Percentiles rank a stretch among this genome's conserved stretches.
Conservation (phyloP, 768 basidiomycete genomes). For the Leccinum longicurvipes region DNA sequence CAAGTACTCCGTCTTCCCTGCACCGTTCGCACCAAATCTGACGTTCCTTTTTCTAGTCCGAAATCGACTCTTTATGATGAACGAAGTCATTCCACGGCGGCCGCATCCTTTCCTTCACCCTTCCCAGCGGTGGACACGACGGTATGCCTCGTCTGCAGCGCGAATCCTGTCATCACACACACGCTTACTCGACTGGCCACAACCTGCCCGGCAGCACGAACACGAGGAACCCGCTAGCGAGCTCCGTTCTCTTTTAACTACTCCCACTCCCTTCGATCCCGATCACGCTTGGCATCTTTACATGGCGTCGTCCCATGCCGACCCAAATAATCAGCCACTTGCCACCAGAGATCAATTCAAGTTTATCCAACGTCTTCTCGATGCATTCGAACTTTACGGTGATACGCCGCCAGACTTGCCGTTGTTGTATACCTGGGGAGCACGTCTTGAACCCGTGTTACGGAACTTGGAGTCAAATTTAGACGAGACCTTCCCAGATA, state of each 20-base stretch:
- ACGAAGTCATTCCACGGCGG: conserved; percentile 32
- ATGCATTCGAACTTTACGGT: conserved; percentile 10
- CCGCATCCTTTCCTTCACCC: conserved; percentile 11
- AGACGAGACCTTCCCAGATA: conserved; percentile 13
- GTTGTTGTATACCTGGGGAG: conserved; percentile 34
- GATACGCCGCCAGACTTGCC: conserved; percentile 17
- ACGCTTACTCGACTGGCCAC: conserved; percentile 8
- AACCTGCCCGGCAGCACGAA: conserved; percentile 2
- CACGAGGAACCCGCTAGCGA: conserved; percentile 4
- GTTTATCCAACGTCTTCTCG: conserved; percentile 26
- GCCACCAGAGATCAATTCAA: conserved; percentile 24
- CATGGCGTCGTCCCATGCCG: conserved; percentile 8
- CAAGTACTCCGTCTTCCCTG: conserved; percentile 33
- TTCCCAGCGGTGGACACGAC: conserved; percentile 19
- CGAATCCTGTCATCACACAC: conserved; percentile 12
- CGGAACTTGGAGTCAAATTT: conserved; percentile 26
- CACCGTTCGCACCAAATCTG: conserved; percentile 1
- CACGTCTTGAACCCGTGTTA: conserved; percentile 35
- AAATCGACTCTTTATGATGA: conserved; percentile 36
- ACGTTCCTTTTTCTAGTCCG: conserved; percentile 23
- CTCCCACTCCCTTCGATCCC: conserved; percentile 28
- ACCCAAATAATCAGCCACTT: conserved; percentile 11
- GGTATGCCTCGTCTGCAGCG: conserved; percentile 24
- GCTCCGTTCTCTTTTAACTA: conserved; percentile 21
- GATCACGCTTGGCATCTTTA: conserved; percentile 43